Base-by-base conservation (phyloP, 2,329 filamentous ascomycete genomes). In the Didymella sp. region DNA sequence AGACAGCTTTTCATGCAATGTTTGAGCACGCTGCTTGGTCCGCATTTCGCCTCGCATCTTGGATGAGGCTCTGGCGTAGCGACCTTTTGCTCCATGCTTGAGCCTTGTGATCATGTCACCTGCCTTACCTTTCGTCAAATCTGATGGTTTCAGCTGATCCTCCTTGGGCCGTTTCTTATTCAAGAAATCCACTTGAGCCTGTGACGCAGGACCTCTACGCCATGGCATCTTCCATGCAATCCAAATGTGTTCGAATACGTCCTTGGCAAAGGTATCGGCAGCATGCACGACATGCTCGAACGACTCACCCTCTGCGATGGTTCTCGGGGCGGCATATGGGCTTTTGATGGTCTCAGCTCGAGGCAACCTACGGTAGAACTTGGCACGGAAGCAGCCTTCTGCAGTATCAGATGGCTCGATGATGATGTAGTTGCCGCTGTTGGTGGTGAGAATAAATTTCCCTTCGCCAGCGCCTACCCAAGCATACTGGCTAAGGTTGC, bases 91-190 rank as follows among this genome's bases (percentile, higher is more conserved):
- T 0, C 94, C 94, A 72, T 95, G 90, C 74, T 89, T 94, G 59
- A 96, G 72, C 76, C 96, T 96, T 7, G 91, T 96, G 62, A 98
- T 96, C 89, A 96, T 93, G 73, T 97, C 93, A 4, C 84, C 84
- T 4, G 92, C 93, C 71, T 86, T 87, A 7, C 94, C 94, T 70
- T 93, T 95, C 13, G 85, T 92, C 56, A 96, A 68, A 25, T 87
- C 82, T 0, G 78, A 77, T 0, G 76, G 65, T 1, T 78, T 82
- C 47, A 92, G 70, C 50, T 83, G 78, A 25, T 87, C 78, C n/a
- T 80, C 76, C 49, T 83, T 77, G 1, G 76, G 76, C 8, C 88
- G 81, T 3, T 88, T 69, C 68, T 86, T 89, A 69, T 92, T 92
- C 50, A 95, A 74, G 52, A 90, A 88, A 31, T 83, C 79, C 1